Evolutionary conservation across 371 early-diverging fungal genomes (phyloP).

Genomic region (Rhizopus sp.): DNA sequence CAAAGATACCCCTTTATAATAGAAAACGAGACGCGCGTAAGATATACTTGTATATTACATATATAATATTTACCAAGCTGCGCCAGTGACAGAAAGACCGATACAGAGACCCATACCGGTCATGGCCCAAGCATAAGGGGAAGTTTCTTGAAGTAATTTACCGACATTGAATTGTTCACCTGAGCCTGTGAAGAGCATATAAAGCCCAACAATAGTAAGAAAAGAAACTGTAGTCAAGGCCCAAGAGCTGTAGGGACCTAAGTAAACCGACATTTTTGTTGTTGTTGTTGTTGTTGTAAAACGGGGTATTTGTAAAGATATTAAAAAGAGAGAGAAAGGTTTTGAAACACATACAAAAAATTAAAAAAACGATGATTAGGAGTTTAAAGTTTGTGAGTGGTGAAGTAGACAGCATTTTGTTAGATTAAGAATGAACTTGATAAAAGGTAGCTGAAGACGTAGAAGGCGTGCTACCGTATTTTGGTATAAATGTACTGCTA

Average conservation of each 20-base stretch:
- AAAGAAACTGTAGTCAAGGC: conserved; percentile 33
- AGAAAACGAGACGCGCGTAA: conserved; percentile 5
- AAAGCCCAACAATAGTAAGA: conserved; percentile 60
- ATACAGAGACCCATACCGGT: conserved; percentile 88
- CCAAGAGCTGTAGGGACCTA: conserved; percentile 26
- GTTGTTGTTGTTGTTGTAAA: conserved; percentile 1
- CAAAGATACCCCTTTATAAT: conserved; percentile 86
- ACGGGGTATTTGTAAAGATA: conserved; percentile 3
- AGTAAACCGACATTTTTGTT: conserved; percentile 1
- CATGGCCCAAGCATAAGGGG: conserved; percentile 91
- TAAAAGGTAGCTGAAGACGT: conserved; percentile 1
- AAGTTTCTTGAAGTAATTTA: conserved; percentile 69
- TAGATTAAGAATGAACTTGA: no score
- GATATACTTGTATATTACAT: background rate
- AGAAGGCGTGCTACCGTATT: conserved; percentile 30
- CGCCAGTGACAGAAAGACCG: conserved; percentile 92
- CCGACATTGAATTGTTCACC: conserved; percentile 90
- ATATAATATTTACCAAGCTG: conserved; percentile 79
- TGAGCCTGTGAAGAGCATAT: conserved; percentile 84
- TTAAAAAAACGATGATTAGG: no score
- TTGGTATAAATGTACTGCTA: conserved; percentile 24
- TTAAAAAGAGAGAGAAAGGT: conserved; percentile 5
- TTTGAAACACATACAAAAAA: no score
- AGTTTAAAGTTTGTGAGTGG: no score
- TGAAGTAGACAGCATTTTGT: no score